phyloP scores from a whole-genome alignment of 106 monocot species.

The Chionographis japonica region DNA sequence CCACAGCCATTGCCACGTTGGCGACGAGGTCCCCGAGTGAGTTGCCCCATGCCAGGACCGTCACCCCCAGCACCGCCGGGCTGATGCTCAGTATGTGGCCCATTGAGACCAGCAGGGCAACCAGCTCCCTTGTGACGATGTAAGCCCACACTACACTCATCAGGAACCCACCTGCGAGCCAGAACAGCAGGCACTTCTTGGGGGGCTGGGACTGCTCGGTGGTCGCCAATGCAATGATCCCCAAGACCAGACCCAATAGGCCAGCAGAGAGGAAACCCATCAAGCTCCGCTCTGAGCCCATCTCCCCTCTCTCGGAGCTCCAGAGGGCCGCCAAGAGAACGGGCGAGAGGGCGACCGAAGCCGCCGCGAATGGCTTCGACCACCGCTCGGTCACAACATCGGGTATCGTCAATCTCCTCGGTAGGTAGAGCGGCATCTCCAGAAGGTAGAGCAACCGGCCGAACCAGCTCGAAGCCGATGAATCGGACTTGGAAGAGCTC shows the following conservation, averaged over 20 bases:
- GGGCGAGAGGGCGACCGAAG: constrained; percentile 29
- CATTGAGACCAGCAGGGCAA: constrained; percentile 35
- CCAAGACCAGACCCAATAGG: constrained; percentile 22
- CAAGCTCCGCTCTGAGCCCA: constrained; percentile 1
- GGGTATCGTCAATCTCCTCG: constrained; percentile 49
- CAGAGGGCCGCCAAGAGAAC: constrained; percentile 33
- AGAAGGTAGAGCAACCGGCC: constrained; percentile 5
- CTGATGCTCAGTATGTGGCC: constrained; percentile 36
- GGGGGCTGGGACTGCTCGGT: constrained; percentile 26
- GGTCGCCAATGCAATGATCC: constrained; percentile 17
- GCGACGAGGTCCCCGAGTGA: constrained; percentile 52
- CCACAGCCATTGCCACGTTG: constrained; percentile 44
- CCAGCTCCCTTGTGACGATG: constrained; percentile 42
- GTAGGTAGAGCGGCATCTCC: constrained; percentile 36
- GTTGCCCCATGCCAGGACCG: constrained; percentile 62
- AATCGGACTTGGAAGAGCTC: not conserved
- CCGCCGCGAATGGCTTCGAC: constrained; percentile 26
- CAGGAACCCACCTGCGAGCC: constrained; percentile 50
- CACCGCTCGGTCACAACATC: constrained; percentile 30
- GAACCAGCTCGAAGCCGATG: too few species aligned
- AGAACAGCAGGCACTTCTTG: constrained; percentile 22
- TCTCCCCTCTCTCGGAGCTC: constrained; percentile 22
- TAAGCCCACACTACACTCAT: constrained; percentile 70
- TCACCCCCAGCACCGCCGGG: constrained; percentile 47
- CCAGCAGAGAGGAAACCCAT: constrained; percentile 11